Percentiles rank a stretch among this genome's conserved stretches.
Conservation (phyloP, 2,329 filamentous ascomycete genomes). For the Elsinoe arachidis region DNA sequence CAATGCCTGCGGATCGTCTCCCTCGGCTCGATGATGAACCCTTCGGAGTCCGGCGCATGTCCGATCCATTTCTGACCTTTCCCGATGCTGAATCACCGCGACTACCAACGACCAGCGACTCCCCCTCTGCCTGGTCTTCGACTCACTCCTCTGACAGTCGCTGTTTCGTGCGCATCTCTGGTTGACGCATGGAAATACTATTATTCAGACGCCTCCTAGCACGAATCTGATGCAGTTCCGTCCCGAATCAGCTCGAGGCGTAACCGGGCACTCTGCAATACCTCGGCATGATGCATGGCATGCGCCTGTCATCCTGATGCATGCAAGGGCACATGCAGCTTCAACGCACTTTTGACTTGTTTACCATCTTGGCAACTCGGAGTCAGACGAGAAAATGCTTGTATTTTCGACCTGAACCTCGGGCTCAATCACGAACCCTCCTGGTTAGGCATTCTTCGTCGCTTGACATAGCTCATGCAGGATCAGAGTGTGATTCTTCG, state of each 20-base stretch:
- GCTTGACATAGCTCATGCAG: too few species aligned
- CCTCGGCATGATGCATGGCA: not conserved
- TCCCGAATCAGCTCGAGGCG: too few species aligned
- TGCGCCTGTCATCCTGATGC: not conserved
- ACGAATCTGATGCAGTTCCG: too few species aligned
- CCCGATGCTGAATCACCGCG: conserved; percentile 7
- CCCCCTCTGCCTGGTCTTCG: not conserved
- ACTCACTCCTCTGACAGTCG: not conserved
- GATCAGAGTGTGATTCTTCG: too few species aligned
- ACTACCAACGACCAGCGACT: not conserved
- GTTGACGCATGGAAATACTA: too few species aligned
- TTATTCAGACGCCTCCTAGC: too few species aligned
- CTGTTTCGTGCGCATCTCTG: not conserved
- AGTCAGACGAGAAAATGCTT: not conserved
- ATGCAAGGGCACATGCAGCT: not conserved
- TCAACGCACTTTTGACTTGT: not conserved
- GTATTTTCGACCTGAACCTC: not conserved
- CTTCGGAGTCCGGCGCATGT: conserved; percentile 10
- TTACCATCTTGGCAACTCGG: not conserved
- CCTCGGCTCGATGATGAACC: not conserved
- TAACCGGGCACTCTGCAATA: not conserved
- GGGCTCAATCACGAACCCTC: too few species aligned
- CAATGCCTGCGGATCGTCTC: not conserved
- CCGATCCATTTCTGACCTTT: not conserved
- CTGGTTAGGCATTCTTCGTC: too few species aligned